A percentile compares a stretch with the other conserved stretches of the same genome.
These are phyloP conservation scores for Euphorbia tirucalli DNA, from an alignment of 345 rosid genomes.

Conservation along the genomic window DNA sequence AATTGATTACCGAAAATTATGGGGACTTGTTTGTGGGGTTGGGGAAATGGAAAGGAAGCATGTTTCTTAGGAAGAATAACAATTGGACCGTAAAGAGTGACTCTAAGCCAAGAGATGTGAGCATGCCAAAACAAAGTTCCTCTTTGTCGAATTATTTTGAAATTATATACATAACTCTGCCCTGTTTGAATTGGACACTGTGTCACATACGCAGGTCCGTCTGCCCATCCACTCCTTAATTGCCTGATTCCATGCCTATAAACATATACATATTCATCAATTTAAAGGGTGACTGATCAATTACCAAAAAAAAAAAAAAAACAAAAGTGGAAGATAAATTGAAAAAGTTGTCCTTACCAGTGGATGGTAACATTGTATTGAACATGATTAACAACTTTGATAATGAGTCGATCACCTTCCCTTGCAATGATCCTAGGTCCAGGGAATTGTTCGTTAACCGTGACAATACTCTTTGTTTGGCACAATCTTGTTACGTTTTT, in stretches of 20 bases:
- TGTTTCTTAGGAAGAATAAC: conserved; percentile 48
- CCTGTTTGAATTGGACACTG: conserved; percentile 60
- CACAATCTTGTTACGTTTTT: conserved; percentile 64
- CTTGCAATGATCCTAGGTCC: conserved; percentile 67
- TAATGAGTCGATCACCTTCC: conserved; percentile 66
- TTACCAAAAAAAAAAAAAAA: no score
- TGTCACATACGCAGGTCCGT: conserved; percentile 51
- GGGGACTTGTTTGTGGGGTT: conserved; percentile 45
- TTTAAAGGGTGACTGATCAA: no score
- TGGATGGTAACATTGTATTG: conserved; percentile 62
- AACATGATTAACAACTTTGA: conserved; percentile 69
- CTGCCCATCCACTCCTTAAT: conserved; percentile 55
- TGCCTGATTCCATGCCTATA: conserved; percentile 51
- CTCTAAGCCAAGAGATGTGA: conserved; percentile 52
- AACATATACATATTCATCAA: no score
- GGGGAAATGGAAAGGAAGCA: conserved; percentile 44
- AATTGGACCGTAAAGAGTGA: conserved; percentile 44
- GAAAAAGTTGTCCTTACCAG: conserved; percentile 41
- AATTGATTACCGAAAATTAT: conserved; percentile 40
- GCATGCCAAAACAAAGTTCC: conserved; percentile 63
- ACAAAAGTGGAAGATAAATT: no score
- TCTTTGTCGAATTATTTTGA: conserved; percentile 48
- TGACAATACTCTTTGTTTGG: conserved; percentile 63
- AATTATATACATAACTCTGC: conserved; percentile 42
- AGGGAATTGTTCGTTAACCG: conserved; percentile 69